Conservation (phyloP, 2,329 filamentous ascomycete species). For the Botryotinia globosa region DNA sequence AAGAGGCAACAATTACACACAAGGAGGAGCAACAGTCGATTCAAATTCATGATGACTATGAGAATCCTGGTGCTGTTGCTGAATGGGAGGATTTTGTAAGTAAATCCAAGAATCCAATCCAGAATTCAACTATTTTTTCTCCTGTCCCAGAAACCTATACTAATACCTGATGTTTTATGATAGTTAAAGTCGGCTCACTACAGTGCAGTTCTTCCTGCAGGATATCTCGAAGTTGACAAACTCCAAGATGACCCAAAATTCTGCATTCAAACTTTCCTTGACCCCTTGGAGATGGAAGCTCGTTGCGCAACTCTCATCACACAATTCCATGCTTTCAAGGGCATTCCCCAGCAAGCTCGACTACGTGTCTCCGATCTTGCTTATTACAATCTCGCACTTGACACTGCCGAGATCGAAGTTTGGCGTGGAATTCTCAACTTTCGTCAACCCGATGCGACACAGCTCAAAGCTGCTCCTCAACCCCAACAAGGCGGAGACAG, state of each 20-base stretch:
- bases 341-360: not conserved
- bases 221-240: not conserved
- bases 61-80: not conserved
- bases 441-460: not conserved
- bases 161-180: not conserved
- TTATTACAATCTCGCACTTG: not conserved
- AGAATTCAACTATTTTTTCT: not conserved
- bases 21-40: not conserved
- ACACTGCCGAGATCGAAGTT: not conserved
- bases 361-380: not conserved
- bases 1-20: not conserved
- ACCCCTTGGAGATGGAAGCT: not conserved
- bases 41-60: not conserved
- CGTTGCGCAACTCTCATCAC: not conserved
- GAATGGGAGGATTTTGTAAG: not conserved
- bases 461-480: too few relatives aligned
- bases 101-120: not conserved
- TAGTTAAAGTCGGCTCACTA: not conserved
- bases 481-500: too few relatives aligned
- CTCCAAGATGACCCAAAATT: not conserved
- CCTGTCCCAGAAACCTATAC: not conserved
- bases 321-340: not conserved
- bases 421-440: constrained; percentile 1
- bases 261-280: not conserved
- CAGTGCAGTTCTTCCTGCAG: not conserved